These are phyloP conservation scores for Helotiales sp. DNA, from an alignment of 2,329 filamentous ascomycete species.

Conservation along the genomic window DNA sequence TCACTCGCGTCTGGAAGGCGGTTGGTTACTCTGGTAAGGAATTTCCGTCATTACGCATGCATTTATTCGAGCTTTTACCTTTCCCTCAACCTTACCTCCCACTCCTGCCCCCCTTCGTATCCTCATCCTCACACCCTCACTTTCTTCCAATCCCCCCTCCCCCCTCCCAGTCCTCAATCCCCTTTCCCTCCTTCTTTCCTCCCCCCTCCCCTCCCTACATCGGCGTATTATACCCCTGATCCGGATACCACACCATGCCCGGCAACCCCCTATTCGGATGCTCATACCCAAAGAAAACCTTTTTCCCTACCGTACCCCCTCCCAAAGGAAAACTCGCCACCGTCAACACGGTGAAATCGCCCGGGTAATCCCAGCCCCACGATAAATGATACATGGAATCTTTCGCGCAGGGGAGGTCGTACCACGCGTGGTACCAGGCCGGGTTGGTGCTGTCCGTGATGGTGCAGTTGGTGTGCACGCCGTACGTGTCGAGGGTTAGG, in stretches of 20 bases:
- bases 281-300: slow-evolving; percentile 7
- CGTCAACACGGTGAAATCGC: slow-evolving; percentile 15
- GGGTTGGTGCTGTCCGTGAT: neutral
- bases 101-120: too few relatives aligned
- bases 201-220: neutral
- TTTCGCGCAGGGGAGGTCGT: slow-evolving; percentile 11
- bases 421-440: slow-evolving; percentile 12
- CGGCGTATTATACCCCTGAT: slow-evolving; percentile 7
- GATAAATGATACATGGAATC: slow-evolving; percentile 9
- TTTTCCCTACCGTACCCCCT: neutral
- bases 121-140: too few relatives aligned
- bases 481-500: slow-evolving; percentile 13
- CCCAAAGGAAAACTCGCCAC: neutral
- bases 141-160: too few relatives aligned
- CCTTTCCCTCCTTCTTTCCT: neutral
- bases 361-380: slow-evolving; percentile 16
- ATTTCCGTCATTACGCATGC: too few relatives aligned
- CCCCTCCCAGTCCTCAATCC: neutral
- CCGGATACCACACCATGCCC: neutral
- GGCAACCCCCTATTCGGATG: slow-evolving; percentile 7
- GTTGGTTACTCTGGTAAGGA: too few relatives aligned
- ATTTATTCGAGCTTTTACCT: too few relatives aligned
- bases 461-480: neutral
- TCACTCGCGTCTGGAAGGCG: too few relatives aligned
- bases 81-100: too few relatives aligned